These are phyloP conservation scores for Pseudogymnoascus sp. DNA, from an alignment of 2,329 filamentous ascomycete species.

Conservation along the genomic window DNA sequence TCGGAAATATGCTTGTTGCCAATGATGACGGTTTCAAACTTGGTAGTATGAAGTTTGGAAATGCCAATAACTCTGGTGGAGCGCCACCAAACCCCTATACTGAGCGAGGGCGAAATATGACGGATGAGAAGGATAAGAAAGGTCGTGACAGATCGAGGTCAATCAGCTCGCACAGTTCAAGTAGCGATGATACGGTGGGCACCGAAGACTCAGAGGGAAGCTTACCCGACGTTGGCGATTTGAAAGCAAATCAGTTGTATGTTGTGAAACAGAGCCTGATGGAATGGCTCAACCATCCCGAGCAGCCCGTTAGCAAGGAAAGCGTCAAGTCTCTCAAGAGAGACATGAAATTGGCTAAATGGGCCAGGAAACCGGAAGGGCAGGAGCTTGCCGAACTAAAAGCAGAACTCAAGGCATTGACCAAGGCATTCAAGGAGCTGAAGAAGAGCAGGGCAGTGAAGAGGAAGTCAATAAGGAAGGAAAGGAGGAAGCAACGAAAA, in stretches of 20 bases:
- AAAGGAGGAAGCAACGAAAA: slow-evolving; percentile 10
- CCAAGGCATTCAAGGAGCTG: slow-evolving; percentile 36
- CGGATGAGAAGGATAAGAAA: background rate
- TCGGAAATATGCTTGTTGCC: slow-evolving; percentile 28
- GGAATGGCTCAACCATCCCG: slow-evolving; percentile 43
- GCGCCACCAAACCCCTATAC: background rate
- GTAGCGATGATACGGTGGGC: slow-evolving; percentile 9
- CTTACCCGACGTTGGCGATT: slow-evolving; percentile 40
- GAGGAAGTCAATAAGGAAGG: slow-evolving; percentile 23
- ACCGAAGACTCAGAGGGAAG: background rate
- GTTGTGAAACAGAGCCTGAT: slow-evolving; percentile 38
- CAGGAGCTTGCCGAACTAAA: slow-evolving; percentile 34
- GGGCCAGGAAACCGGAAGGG: slow-evolving; percentile 10
- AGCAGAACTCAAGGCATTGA: slow-evolving; percentile 39
- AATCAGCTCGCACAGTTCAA: slow-evolving; percentile 24
- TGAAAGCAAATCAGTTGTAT: slow-evolving; percentile 42
- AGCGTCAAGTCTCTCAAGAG: slow-evolving; percentile 36
- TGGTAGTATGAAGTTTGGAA: slow-evolving; percentile 15
- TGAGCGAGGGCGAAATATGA: background rate
- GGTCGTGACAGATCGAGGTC: slow-evolving; percentile 16
- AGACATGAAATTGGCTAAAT: slow-evolving; percentile 37
- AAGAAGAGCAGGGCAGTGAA: slow-evolving; percentile 32
- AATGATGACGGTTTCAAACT: slow-evolving; percentile 35
- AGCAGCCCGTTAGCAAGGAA: slow-evolving; percentile 41
- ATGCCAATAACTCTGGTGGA: background rate